These are phyloP conservation scores for Alternaria novae-zelandiae DNA, from an alignment of 2,329 filamentous ascomycete species.

Conservation along the genomic window DNA sequence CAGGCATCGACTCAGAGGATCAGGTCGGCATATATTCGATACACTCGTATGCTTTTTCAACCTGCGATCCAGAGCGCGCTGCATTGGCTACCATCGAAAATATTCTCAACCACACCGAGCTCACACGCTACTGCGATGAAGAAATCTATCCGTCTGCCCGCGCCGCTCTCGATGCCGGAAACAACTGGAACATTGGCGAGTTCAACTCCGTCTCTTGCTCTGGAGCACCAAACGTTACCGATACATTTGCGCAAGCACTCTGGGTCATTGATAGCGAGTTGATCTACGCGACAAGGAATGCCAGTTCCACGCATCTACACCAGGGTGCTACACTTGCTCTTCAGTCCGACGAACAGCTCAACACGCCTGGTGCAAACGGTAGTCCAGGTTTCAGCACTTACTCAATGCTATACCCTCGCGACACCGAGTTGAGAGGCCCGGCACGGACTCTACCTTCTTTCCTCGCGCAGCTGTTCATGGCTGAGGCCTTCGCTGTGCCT, in stretches of 20 bases:
- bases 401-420: conserved; percentile 15
- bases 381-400: conserved; percentile 16
- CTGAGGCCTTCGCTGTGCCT: conserved; percentile 6
- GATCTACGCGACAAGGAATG: conserved; percentile 15
- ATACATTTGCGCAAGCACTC: conserved; percentile 19
- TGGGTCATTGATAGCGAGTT: conserved; percentile 18
- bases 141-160: conserved; percentile 18
- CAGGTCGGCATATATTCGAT: conserved; percentile 13
- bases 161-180: conserved; percentile 10
- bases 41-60: conserved; percentile 13
- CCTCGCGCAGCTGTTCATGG: conserved; percentile 13
- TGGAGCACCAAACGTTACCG: conserved; percentile 14
- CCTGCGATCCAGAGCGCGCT: conserved; percentile 7
- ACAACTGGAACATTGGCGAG: conserved; percentile 13
- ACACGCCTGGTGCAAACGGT: conserved; percentile 13
- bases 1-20: conserved; percentile 8
- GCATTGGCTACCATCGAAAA: conserved; percentile 12
- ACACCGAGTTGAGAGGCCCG: conserved; percentile 12
- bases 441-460: conserved; percentile 12
- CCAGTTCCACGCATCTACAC: conserved; percentile 5
- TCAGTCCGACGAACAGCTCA: conserved; percentile 15
- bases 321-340: conserved; percentile 17
- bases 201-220: conserved; percentile 19
- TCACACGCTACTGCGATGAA: conserved; percentile 12
- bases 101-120: conserved; percentile 20